Percentiles rank a stretch among this genome's conserved stretches.
phyloP scores from a whole-genome alignment of 2,329 filamentous ascomycete genomes.

The Aspergillus jensenii region DNA sequence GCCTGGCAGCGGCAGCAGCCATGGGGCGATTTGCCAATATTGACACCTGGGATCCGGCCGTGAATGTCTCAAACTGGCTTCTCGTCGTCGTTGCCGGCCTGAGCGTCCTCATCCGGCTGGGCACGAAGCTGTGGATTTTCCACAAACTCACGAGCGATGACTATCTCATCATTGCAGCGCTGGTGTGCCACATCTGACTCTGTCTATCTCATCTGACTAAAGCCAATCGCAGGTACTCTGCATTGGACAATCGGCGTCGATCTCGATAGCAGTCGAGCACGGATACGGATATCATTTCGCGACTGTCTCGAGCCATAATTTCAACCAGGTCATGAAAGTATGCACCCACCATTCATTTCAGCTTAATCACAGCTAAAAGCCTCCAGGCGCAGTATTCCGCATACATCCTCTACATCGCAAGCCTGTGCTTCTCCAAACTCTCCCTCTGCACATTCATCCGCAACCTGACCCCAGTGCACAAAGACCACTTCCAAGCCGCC shows the following conservation, averaged over 20 bases:
- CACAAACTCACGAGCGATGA: not conserved
- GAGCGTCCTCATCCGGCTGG: not conserved
- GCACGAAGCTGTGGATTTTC: not conserved
- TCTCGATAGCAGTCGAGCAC: not conserved
- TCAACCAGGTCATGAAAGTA: not conserved
- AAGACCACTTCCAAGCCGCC: not conserved
- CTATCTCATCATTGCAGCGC: not conserved
- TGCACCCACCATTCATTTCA: too few species aligned
- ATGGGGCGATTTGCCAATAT: constrained; percentile 19
- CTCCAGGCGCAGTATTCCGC: not conserved
- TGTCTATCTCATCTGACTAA: too few species aligned
- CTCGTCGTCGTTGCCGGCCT: constrained; percentile 12
- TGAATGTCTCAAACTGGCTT: constrained; percentile 23
- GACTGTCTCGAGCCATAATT: not conserved
- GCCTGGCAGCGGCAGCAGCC: not conserved
- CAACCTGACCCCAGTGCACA: not conserved
- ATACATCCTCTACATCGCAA: not conserved
- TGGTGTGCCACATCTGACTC: not conserved
- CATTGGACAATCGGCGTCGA: not conserved
- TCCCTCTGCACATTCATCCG: not conserved
- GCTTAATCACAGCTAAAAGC: not conserved
- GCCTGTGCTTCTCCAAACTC: not conserved
- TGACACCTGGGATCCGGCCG: constrained; percentile 20
- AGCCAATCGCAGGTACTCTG: not conserved
- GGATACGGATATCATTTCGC: not conserved